Evolutionary conservation across 78 protist species (phyloP), one percentile per base, ranked within the genome.

Genomic region (Emiliania huxleyi): DNA sequence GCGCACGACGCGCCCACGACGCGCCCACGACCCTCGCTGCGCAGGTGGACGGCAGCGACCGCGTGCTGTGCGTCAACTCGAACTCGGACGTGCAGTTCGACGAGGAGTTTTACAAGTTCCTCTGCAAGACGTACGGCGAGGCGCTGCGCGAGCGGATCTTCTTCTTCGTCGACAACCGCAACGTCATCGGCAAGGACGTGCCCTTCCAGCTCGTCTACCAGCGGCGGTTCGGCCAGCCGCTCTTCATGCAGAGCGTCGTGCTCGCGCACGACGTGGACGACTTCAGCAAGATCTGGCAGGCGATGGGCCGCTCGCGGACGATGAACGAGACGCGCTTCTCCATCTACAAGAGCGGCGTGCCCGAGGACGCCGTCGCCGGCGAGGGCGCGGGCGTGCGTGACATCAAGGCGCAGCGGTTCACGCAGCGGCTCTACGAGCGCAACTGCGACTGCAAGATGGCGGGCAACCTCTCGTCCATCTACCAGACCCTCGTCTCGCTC

Each of bases 101-200:
- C 37, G 89, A 81, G 56, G 89, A 81, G 89, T 81, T 81, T 26
- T 81, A 44, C 56, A 81, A 81, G 89, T n/a, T 11, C 37, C 89
- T 81, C 37, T 81, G 49, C 89, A 81, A 81, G 89, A 81, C n/a
- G n/a, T 45, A 81, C 89, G 89, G 89, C 22, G 89, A 52, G 89
- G 89, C 62, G 62, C 52, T 44, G 89, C 89, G 89, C 62, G 89
- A 81, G 37, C 15, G 29, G 37, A 37, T 81, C 37, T 81, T 81
- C 56, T 81, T 81, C 37, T 81, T 81, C 89, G 56, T 81, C 56
- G 89, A 81, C 56, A 81, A 81, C 56, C 89, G 89, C 49, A 81
- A 81, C 89, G 89, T 81, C 29, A 81, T 81, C 89, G 89, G 89
- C 89, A 81, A 81, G 89, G 89, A 81, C 56, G 29, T 81, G 19